Base-by-base conservation (phyloP, 2,329 filamentous ascomycete genomes). In the Shiraia bambusicola region DNA sequence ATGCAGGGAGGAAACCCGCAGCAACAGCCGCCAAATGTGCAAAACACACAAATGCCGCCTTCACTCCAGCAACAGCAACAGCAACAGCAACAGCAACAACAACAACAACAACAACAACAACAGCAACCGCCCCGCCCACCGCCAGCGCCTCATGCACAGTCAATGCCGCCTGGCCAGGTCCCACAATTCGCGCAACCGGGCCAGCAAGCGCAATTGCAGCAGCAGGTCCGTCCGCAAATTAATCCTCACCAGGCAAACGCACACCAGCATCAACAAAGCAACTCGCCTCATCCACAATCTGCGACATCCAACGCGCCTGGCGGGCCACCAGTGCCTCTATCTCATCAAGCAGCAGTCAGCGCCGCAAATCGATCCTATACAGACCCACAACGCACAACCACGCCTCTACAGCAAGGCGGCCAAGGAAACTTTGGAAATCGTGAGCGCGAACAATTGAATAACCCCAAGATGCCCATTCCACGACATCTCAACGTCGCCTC, bases 401-500 rank as follows among this genome's bases (percentile, higher is more conserved):
- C 65, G 6, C 66, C 66, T 9, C 58, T 67, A 52, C 62, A 66
- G 35, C 52, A 50, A 34, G 55, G 53, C 15, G 57, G 55, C 10
- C 58, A 60, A 30, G 52, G 61, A 26, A 63, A 49, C 45, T 68
- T 69, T 32, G 65, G 62, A 29, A 67, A 58, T 39, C 64, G 63
- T 16, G 63, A 67, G 43, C 63, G 65, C 39, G 65, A 70, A 42
- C 66, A 67, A 47, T 59, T 67, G 34, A 63, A 65, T 71, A 80
- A 77, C 54, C 72, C 76, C 32, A 90, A 89, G 65, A 86, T 93
- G 74, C 84, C 84, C 0, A 95, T 95, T 35, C 85, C 89, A 2
- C 95, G 94, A 69, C 82, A 80, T 28, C 77, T 97, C 34, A 84
- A 86, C 32, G 81, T 85, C 6, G 77, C 82, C 37, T 76, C 84